A percentile compares a stretch with the other conserved stretches of the same genome.
Conservation (phyloP, 2,329 filamentous ascomycete species). For the Dendrostoma leiphaemia region DNA sequence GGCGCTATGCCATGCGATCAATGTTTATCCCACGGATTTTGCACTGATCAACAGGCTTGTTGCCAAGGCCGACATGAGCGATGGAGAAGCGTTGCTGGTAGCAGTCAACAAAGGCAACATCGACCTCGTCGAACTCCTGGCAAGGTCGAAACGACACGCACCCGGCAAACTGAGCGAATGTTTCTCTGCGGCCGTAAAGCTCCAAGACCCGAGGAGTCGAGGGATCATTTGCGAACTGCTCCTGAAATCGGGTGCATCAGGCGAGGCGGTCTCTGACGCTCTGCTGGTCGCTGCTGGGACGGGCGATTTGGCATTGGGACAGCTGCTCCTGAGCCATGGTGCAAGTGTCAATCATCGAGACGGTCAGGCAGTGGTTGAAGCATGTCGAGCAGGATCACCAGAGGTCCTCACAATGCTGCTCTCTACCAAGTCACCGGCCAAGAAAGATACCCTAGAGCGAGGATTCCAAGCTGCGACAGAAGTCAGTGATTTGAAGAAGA, state of each 20-base stretch:
- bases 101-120: conserved; percentile 44
- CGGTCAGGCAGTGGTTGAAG: conserved; percentile 53
- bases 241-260: conserved; percentile 43
- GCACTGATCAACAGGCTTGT: conserved; percentile 46
- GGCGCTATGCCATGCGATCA: conserved; percentile 51
- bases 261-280: conserved; percentile 45
- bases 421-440: conserved; percentile 35
- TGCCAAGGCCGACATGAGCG: conserved; percentile 44
- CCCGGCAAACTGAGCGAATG: conserved; percentile 38
- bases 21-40: conserved; percentile 45
- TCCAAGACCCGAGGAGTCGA: conserved; percentile 38
- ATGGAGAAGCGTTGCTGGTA: conserved; percentile 46
- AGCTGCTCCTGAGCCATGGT: conserved; percentile 49
- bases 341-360: conserved; percentile 49
- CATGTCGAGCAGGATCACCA: conserved; percentile 48
- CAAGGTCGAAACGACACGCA: conserved; percentile 34
- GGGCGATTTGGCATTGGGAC: conserved; percentile 50
- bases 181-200: conserved; percentile 42
- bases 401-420: conserved; percentile 52
- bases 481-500: conserved; percentile 46
- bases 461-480: conserved; percentile 57
- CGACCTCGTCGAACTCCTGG: conserved; percentile 45
- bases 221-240: conserved; percentile 44
- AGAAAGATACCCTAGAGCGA: conserved; percentile 42
- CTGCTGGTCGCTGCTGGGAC: conserved; percentile 51